Conservation (phyloP, 2,329 filamentous ascomycete species). For the Periconia sp. region DNA sequence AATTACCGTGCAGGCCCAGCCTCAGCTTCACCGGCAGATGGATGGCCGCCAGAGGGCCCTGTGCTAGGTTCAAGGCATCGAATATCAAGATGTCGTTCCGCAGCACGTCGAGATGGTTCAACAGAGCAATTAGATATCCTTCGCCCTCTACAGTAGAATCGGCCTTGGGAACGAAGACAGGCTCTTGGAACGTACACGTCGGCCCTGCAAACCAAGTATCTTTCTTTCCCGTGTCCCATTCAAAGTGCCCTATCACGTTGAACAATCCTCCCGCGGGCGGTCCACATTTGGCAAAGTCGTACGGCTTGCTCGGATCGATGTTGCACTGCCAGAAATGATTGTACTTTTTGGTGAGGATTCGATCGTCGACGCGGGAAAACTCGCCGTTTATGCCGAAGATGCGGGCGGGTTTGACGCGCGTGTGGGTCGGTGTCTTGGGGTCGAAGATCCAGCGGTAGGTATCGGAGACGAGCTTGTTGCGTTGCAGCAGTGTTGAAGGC, state of each 20-base stretch:
- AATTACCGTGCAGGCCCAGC: conserved; percentile 41
- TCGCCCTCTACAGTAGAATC: conserved; percentile 55
- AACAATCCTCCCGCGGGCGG: conserved; percentile 39
- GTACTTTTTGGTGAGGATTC: conserved; percentile 48
- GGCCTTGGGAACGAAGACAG: conserved; percentile 57
- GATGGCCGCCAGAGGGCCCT: conserved; percentile 48
- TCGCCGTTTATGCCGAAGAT: conserved; percentile 49
- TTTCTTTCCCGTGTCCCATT: conserved; percentile 39
- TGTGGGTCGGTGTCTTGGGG: conserved; percentile 33
- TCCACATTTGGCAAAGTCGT: conserved; percentile 40
- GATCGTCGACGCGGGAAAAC: conserved; percentile 55
- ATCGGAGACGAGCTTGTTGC: conserved; percentile 48
- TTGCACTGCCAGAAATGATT: conserved; percentile 50
- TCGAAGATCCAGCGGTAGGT: conserved; percentile 52
- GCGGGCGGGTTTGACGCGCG: conserved; percentile 34
- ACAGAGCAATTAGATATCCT: conserved; percentile 55
- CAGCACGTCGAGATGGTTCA: conserved; percentile 51
- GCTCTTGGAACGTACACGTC: conserved; percentile 58
- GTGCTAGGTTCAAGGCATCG: conserved; percentile 47
- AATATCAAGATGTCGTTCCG: conserved; percentile 51
- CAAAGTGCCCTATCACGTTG: conserved; percentile 41
- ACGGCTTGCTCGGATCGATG: conserved; percentile 40
- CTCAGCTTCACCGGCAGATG: conserved; percentile 48
- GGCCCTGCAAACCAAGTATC: conserved; percentile 45
- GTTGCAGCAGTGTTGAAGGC: conserved; percentile 45